phyloP scores from a whole-genome alignment of 2,329 filamentous ascomycete species.

The Talaromyces sp. region DNA sequence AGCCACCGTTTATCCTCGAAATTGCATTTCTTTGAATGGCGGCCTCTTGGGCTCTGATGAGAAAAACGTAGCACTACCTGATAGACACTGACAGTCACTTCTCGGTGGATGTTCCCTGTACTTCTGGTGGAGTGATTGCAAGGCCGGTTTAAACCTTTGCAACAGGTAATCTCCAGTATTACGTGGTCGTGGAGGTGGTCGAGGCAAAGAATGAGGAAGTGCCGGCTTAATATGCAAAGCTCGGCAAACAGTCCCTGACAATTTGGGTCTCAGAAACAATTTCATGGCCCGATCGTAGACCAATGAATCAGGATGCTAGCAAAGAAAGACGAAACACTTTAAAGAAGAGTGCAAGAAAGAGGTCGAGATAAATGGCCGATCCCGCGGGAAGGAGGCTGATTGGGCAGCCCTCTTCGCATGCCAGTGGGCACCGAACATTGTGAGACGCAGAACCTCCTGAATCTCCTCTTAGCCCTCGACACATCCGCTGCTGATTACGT shows the following conservation, averaged over 20 bases:
- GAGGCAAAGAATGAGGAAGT: neutral
- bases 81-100: neutral
- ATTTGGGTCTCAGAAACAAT: neutral
- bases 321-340: conserved; percentile 1
- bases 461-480: neutral
- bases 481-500: neutral
- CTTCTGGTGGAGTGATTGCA: neutral
- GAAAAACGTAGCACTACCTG: neutral
- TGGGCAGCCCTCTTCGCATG: neutral
- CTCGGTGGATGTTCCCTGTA: neutral
- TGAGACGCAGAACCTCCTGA: conserved; percentile 1
- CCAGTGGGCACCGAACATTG: neutral
- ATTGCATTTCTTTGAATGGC: neutral
- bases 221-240: neutral
- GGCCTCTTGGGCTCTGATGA: neutral
- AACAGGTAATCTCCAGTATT: neutral
- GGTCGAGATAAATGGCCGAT: neutral
- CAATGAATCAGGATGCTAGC: neutral
- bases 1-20: neutral
- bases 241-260: neutral
- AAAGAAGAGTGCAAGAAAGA: neutral
- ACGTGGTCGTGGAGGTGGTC: neutral
- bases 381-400: neutral
- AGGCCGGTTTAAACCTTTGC: neutral
- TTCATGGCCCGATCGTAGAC: neutral